These are phyloP conservation scores for Pythium brassicae DNA, from an alignment of 352 stramenopile genomes.

Conservation along the genomic window DNA sequence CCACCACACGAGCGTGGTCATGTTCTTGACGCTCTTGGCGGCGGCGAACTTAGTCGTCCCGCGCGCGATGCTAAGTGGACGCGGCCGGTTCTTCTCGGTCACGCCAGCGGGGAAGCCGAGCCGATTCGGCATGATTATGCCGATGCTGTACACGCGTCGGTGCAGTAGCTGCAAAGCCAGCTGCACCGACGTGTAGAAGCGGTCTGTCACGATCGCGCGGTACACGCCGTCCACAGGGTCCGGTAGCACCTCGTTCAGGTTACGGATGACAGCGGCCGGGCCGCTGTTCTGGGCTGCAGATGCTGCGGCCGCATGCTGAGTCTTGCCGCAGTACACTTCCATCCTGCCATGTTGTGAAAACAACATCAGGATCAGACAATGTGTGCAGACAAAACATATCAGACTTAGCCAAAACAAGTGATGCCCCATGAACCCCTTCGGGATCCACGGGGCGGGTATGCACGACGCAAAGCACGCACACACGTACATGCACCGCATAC, in stretches of 20 bases:
- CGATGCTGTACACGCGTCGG: neutral
- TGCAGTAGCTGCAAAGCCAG: neutral
- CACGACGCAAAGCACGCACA: neutral
- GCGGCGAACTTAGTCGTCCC: neutral
- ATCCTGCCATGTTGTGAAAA: neutral
- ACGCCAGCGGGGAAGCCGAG: neutral
- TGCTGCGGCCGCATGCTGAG: neutral
- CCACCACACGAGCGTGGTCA: neutral
- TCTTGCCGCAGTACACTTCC: neutral
- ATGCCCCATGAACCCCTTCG: no score
- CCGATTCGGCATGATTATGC: neutral
- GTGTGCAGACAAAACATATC: neutral
- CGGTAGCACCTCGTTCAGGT: neutral
- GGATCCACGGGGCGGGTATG: neutral
- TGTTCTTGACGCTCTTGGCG: neutral
- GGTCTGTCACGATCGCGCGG: neutral
- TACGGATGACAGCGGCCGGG: neutral
- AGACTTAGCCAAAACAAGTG: neutral
- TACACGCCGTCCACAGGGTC: neutral
- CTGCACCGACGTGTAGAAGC: conserved; percentile 1
- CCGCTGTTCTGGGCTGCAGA: no score
- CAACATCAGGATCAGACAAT: neutral
- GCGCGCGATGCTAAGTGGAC: neutral
- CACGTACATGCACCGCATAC: neutral
- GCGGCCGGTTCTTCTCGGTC: neutral